These are phyloP conservation scores for Botryococcus braunii DNA, from an alignment of 163 green algal species.

Conservation along the genomic window DNA sequence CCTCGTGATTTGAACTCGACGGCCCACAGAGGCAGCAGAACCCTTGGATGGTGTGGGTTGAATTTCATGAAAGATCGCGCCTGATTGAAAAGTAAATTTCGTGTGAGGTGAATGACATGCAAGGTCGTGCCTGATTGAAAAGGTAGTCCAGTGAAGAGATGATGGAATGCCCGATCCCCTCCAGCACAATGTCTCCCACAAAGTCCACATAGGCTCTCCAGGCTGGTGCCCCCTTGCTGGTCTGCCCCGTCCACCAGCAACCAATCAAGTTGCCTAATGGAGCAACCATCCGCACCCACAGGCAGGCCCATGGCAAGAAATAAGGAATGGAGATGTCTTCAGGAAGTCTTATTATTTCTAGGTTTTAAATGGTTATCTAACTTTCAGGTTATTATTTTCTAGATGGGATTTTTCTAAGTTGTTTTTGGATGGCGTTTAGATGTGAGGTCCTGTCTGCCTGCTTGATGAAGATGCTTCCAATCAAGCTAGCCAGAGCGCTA, in stretches of 20 bases:
- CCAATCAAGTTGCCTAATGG: not conserved
- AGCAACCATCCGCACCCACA: not conserved
- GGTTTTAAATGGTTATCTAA: not conserved
- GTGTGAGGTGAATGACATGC: too few relatives aligned
- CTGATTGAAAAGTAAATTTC: too few relatives aligned
- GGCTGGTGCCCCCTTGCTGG: slow-evolving; percentile 29
- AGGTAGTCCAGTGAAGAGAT: slow-evolving; percentile 56
- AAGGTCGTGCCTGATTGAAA: slow-evolving; percentile 36
- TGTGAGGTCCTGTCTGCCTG: too few relatives aligned
- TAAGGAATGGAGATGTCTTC: not conserved
- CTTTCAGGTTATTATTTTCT: not conserved
- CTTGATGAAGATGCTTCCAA: too few relatives aligned
- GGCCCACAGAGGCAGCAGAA: too few relatives aligned
- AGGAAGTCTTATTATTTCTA: not conserved
- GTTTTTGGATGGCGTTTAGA: too few relatives aligned
- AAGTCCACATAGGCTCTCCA: slow-evolving; percentile 80
- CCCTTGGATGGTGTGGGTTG: too few relatives aligned
- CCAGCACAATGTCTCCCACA: slow-evolving; percentile 70
- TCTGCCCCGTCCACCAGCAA: not conserved
- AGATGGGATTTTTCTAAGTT: not conserved
- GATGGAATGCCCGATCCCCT: slow-evolving; percentile 63
- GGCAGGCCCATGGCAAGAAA: not conserved
- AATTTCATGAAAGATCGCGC: too few relatives aligned
- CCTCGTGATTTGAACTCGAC: too few relatives aligned
- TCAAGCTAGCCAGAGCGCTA: too few relatives aligned